A percentile compares a stretch with the other conserved stretches of the same genome.
Conservation (phyloP, 495 filamentous ascomycete genomes). For the Neurospora africana region DNA sequence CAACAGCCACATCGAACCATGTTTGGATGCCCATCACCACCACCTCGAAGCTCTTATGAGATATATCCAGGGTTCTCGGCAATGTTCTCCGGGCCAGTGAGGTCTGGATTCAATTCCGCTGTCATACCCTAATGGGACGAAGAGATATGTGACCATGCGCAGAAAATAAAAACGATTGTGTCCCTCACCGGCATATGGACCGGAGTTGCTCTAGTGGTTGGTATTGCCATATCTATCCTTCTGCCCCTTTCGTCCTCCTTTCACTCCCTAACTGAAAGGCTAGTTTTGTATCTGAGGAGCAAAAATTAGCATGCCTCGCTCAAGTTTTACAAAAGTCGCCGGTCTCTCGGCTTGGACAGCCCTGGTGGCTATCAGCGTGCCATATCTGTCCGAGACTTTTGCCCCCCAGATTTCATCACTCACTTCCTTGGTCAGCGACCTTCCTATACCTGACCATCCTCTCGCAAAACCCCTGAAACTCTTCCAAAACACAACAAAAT, state of each 20-base stretch:
- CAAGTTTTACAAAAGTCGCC: slow-evolving; percentile 7
- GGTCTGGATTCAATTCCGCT: not conserved
- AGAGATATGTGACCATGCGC: not conserved
- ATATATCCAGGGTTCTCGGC: not conserved
- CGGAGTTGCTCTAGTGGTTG: not conserved
- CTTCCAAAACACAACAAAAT: slow-evolving; percentile 5
- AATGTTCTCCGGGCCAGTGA: not conserved
- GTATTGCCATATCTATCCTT: not conserved
- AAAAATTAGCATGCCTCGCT: slow-evolving; percentile 1
- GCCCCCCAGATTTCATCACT: slow-evolving; percentile 7
- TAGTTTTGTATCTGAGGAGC: not conserved
- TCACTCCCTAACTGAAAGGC: not conserved
- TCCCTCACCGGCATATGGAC: not conserved
- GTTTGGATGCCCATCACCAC: not conserved
- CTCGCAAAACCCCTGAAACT: slow-evolving; percentile 5
- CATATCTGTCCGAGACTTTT: slow-evolving; percentile 11
- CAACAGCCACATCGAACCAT: not conserved
- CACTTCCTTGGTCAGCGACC: slow-evolving; percentile 12
- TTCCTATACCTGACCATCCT: slow-evolving; percentile 14
- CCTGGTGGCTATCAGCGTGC: slow-evolving; percentile 15
- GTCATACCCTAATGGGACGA: not conserved
- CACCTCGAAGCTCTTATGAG: not conserved
- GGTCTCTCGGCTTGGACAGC: slow-evolving; percentile 14
- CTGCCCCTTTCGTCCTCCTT: not conserved
- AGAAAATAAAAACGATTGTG: not conserved